Evolutionary conservation across 2,329 filamentous ascomycete species (phyloP).

Genomic region (Ophiostoma quercus): DNA sequence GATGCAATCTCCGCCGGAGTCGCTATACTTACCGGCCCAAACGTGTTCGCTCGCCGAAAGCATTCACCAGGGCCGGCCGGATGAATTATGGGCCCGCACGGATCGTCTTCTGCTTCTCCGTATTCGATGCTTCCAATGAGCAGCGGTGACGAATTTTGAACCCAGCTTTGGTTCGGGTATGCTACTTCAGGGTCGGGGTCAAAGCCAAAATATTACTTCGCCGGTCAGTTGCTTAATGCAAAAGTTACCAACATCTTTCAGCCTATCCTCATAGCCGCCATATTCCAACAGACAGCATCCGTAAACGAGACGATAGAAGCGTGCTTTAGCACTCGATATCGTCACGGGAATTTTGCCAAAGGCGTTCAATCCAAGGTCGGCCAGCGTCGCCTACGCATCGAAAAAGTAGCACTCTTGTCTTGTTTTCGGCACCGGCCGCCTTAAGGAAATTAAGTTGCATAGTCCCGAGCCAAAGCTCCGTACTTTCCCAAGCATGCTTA

Average conservation of each 20-base stretch:
- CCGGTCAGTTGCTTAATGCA: background rate
- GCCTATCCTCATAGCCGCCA: background rate
- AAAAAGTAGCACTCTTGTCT: background rate
- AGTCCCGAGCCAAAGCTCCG: no score
- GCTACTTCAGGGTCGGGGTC: background rate
- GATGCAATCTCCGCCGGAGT: background rate
- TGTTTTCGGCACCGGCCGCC: background rate
- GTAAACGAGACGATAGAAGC: background rate
- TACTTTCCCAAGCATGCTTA: no score
- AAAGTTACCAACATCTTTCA: background rate
- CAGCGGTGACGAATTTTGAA: background rate
- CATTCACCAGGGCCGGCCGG: background rate
- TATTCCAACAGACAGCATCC: background rate
- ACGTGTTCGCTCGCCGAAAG: background rate
- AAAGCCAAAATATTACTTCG: background rate
- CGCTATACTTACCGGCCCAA: background rate
- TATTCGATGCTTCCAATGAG: background rate
- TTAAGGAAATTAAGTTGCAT: background rate
- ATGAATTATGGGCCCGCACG: background rate
- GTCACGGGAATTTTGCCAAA: background rate
- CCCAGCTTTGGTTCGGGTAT: background rate
- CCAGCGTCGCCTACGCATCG: background rate
- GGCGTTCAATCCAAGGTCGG: background rate
- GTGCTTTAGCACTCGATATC: background rate
- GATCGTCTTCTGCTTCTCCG: background rate